phyloP scores from a whole-genome alignment of 176 grass and related monocot species.

The Bolboschoenus planiculmis region DNA sequence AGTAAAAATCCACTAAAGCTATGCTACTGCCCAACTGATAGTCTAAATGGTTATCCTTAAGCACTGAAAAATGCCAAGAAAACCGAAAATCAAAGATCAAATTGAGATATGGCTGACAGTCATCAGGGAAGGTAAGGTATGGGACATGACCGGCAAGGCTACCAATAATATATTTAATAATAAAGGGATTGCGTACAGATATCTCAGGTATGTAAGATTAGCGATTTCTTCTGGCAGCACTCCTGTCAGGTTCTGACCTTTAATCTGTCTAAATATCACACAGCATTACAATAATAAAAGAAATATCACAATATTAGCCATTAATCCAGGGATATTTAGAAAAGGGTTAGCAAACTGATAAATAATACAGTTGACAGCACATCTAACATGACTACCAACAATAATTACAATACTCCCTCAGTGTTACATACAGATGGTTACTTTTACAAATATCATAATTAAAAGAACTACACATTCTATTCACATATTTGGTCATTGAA shows the following conservation, averaged over 20 bases:
- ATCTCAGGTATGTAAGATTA: conserved; percentile 60
- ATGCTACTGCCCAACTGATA: neutral
- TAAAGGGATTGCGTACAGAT: conserved; percentile 49
- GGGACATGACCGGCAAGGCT: neutral
- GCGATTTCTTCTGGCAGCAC: conserved; percentile 53
- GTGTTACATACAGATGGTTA: neutral
- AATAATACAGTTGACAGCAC: neutral
- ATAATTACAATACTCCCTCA: neutral
- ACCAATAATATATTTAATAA: neutral
- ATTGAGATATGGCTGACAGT: neutral
- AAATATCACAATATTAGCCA: conserved; percentile 3
- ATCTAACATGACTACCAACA: neutral
- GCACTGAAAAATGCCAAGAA: neutral
- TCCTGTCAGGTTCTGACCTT: conserved; percentile 57
- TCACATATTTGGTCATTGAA: neutral
- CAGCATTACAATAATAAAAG: conserved; percentile 11
- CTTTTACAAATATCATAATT: neutral
- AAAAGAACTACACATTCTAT: neutral
- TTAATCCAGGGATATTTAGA: neutral
- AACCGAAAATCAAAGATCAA: neutral
- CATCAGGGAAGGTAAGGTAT: neutral
- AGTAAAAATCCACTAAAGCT: too few species aligned
- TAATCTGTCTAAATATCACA: conserved; percentile 45
- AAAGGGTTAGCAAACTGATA: neutral
- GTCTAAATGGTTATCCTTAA: neutral